Evolutionary conservation across 75 land plant species (phyloP), one percentile per base, ranked within the genome.

Genomic region (Pinus tabuliformis): DNA sequence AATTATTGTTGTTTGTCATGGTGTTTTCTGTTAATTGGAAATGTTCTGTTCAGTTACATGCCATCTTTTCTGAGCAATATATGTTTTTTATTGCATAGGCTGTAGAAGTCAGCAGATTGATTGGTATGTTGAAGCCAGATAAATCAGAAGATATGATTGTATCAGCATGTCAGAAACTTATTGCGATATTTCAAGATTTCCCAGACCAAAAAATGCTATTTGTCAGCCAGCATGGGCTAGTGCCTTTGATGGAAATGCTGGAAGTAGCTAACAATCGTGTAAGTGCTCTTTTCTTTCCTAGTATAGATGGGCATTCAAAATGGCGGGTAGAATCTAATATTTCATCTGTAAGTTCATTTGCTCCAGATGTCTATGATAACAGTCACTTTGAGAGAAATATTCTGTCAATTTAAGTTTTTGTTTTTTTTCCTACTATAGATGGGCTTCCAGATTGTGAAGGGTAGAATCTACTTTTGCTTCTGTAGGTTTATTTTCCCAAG

Each of bases 181-280:
- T 85, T 61, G 59, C 84, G 21, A 88, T 97, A 78, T 91, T 95
- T 78, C 85, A 79, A 3, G 93, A 97, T 18, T 89, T 86, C 62
- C 96, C 98, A 21, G 96, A 95, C 68, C 98, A 95, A 78, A 95
- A 91, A 72, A 52, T 80, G 15, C 81, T 84, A 70, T 90, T 91
- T 72, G 79, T 97, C 59, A 83, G 84, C 3, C 98, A 93, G 73
- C 96, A 97, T 82, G 96, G 99, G 74, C 75, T 95, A 62, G 89
- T 93, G 54, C 96, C 96, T 39, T 79, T 97, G 21, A 82, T 91
- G 90, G 99, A 97, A 65, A 81, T 97, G 83, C 98, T 97, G 75
- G 99, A 95, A 76, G 81, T 89, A 60, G 89, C 90, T 70, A 90
- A 80, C 80, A 88, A 78, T 73, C 96, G 89, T 63, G 93, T 93